These are phyloP conservation scores for Colletotrichum scovillei DNA, from an alignment of 2,329 filamentous ascomycete genomes.

Conservation along the genomic window DNA sequence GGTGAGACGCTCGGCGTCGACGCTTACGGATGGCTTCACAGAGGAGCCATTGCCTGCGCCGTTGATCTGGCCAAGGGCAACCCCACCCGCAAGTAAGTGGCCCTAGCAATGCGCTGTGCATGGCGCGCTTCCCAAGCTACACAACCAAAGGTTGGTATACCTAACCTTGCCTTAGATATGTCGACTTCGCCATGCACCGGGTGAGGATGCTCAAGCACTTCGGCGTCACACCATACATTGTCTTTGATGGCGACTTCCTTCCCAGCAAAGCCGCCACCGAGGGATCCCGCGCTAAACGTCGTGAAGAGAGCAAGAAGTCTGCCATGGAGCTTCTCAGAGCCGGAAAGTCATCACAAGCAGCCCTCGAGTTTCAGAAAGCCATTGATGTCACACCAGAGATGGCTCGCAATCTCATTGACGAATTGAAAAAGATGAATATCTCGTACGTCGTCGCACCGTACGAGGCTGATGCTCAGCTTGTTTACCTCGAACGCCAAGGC, in stretches of 20 bases:
- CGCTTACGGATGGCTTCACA: conserved; percentile 97
- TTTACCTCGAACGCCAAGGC: conserved; percentile 89
- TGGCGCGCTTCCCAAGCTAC: background rate
- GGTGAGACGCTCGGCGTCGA: conserved; percentile 95
- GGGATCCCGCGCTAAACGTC: conserved; percentile 76
- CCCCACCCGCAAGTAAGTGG: conserved; percentile 83
- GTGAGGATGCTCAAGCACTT: conserved; percentile 96
- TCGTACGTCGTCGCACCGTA: conserved; percentile 96
- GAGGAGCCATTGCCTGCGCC: conserved; percentile 89
- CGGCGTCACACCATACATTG: conserved; percentile 91
- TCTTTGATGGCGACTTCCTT: conserved; percentile 95
- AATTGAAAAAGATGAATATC: conserved; percentile 83
- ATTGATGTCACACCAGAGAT: conserved; percentile 97
- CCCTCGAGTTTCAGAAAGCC: conserved; percentile 90
- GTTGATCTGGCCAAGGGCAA: conserved; percentile 90
- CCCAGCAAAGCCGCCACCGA: conserved; percentile 95
- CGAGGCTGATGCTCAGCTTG: conserved; percentile 96
- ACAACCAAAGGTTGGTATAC: background rate
- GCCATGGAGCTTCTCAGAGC: conserved; percentile 85
- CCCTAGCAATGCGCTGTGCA: conserved; percentile 2
- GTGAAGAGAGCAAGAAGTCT: conserved; percentile 79
- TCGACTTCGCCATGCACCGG: conserved; percentile 89
- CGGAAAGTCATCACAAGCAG: conserved; percentile 83
- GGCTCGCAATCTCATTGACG: conserved; percentile 91
- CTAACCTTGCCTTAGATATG: conserved; percentile 68